phyloP scores from a whole-genome alignment of 2,329 filamentous ascomycete species.

The Venturia nashicola region DNA sequence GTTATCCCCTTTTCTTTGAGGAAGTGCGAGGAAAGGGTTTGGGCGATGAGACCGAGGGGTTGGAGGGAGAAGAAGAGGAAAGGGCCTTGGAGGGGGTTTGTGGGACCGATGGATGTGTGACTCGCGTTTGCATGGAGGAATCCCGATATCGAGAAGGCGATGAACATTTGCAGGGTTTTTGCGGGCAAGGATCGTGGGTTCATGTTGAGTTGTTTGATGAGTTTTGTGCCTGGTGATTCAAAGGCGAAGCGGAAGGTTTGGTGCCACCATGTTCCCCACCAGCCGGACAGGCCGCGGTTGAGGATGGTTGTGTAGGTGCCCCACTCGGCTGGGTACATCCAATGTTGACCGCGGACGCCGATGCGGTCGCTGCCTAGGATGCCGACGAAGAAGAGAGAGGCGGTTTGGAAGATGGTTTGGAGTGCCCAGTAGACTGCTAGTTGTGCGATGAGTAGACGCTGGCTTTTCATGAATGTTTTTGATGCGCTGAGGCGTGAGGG shows the following conservation, averaged over 20 bases:
- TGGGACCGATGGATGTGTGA: slow-evolving; percentile 51
- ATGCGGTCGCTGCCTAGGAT: slow-evolving; percentile 46
- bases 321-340: slow-evolving; percentile 49
- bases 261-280: slow-evolving; percentile 86
- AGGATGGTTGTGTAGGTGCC: slow-evolving; percentile 42
- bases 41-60: slow-evolving; percentile 50
- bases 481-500: slow-evolving; percentile 31
- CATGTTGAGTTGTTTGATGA: slow-evolving; percentile 23
- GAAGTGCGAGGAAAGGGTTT: slow-evolving; percentile 32
- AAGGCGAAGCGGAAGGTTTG: slow-evolving; percentile 74
- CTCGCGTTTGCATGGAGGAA: slow-evolving; percentile 61
- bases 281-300: slow-evolving; percentile 62
- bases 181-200: slow-evolving; percentile 23
- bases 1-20: slow-evolving; percentile 24
- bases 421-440: slow-evolving; percentile 48
- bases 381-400: slow-evolving; percentile 48
- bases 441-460: slow-evolving; percentile 46
- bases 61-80: slow-evolving; percentile 64
- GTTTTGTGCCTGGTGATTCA: slow-evolving; percentile 42
- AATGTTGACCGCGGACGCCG: slow-evolving; percentile 47
- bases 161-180: slow-evolving; percentile 28
- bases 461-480: slow-evolving; percentile 35
- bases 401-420: slow-evolving; percentile 45
- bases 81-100: slow-evolving; percentile 38
- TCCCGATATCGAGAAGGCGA: slow-evolving; percentile 56